A percentile compares a stretch with the other conserved stretches of the same genome.
Conservation (phyloP, 179 eudicot species). For the Sideroxylon spinosum region DNA sequence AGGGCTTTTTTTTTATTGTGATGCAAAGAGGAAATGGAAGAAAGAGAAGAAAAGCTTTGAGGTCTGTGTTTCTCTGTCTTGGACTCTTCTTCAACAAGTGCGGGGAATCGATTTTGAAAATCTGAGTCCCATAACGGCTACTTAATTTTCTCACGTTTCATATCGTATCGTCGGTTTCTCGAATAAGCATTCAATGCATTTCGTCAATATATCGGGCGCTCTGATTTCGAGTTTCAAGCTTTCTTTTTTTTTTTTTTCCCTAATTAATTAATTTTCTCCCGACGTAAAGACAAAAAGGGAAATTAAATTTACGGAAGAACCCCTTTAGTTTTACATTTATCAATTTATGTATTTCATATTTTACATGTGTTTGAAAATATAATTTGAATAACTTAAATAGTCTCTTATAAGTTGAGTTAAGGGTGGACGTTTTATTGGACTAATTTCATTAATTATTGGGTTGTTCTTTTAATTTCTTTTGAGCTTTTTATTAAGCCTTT, state of each 20-base stretch:
- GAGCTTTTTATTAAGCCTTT: too few relatives aligned
- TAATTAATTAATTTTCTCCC: neutral
- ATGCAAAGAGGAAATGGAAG: neutral
- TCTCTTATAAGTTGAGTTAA: too few relatives aligned
- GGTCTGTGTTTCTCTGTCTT: neutral
- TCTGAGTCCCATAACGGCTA: conserved; percentile 26
- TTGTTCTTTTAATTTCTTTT: too few relatives aligned
- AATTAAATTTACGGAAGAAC: neutral
- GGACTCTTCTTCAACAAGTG: conserved; percentile 5
- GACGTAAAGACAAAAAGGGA: neutral
- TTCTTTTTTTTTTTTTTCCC: too few relatives aligned
- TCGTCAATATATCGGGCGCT: conserved; percentile 17
- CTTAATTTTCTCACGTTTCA: conserved; percentile 15
- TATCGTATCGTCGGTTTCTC: neutral
- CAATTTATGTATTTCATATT: too few relatives aligned
- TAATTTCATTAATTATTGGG: too few relatives aligned
- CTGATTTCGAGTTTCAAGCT: conserved; percentile 4
- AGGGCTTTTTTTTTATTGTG: neutral
- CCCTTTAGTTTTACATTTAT: neutral
- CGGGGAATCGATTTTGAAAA: conserved; percentile 9
- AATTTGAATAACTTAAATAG: neutral
- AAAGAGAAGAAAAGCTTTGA: neutral
- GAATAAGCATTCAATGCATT: neutral
- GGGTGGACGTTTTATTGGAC: too few relatives aligned
- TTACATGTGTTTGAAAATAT: neutral